A percentile compares a stretch with the other conserved stretches of the same genome.
phyloP scores from a whole-genome alignment of 1,284 basidiomycete genomes.

The Marasmius fiardii region DNA sequence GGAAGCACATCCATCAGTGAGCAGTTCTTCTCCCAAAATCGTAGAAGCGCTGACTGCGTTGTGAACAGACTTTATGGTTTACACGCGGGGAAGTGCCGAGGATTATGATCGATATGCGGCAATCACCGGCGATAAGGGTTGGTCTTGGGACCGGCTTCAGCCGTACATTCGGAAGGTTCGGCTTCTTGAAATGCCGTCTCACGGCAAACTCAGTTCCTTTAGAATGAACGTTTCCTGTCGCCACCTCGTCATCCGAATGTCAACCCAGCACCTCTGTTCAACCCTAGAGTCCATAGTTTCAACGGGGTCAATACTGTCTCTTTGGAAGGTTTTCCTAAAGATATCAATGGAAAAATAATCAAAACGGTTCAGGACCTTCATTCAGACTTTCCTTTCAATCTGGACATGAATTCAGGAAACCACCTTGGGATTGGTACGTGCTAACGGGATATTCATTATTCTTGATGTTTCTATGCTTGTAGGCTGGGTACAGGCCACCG shows the following conservation, averaged over 20 bases:
- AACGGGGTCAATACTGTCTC: constrained; percentile 13
- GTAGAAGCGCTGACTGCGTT: too few relatives aligned
- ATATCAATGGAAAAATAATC: constrained; percentile 14
- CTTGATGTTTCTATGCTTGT: not conserved
- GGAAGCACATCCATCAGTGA: constrained; percentile 35
- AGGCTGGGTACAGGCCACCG: constrained; percentile 13
- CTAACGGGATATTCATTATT: not conserved
- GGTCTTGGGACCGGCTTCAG: constrained; percentile 38
- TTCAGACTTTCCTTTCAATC: constrained; percentile 17
- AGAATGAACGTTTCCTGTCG: constrained; percentile 11
- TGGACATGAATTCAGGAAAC: constrained; percentile 18
- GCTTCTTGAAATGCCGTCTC: not conserved
- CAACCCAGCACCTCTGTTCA: constrained; percentile 10
- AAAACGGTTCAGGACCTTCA: constrained; percentile 10
- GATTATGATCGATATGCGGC: constrained; percentile 36
- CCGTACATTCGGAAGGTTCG: constrained; percentile 31
- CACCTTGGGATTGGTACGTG: constrained; percentile 16
- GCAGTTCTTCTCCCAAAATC: constrained; percentile 6
- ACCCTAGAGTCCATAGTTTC: constrained; percentile 13
- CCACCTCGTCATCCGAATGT: not conserved
- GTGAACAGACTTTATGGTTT: constrained; percentile 35
- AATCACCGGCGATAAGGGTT: constrained; percentile 34
- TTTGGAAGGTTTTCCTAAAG: constrained; percentile 4
- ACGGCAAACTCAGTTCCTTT: not conserved
- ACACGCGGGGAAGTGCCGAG: constrained; percentile 35